Conservation (phyloP, 176 grass and related monocot genomes). For the Oryza longistaminata region DNA sequence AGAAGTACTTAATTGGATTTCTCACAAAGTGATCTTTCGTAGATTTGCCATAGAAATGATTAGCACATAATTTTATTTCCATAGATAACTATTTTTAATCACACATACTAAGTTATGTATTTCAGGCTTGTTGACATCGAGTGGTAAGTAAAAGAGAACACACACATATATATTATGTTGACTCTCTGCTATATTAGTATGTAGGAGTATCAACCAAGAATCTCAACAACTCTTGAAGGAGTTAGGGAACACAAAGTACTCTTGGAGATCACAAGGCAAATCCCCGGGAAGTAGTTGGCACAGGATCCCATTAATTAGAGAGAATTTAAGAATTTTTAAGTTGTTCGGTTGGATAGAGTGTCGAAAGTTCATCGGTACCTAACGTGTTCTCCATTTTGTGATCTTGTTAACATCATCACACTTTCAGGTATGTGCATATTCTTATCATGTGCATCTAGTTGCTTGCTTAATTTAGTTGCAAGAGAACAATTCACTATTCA, state of each 20-base stretch:
- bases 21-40: no score
- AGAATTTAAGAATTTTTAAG: conserved; percentile 13
- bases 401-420: neutral
- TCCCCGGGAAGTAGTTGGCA: neutral
- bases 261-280: neutral
- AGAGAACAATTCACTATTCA: neutral
- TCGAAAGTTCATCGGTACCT: neutral
- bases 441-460: neutral
- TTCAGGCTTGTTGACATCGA: neutral
- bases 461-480: neutral
- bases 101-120: neutral
- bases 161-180: neutral
- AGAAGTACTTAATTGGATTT: neutral
- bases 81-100: neutral
- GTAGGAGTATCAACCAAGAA: neutral
- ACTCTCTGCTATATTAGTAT: neutral
- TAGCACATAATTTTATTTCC: neutral
- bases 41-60: no score
- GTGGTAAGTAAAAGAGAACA: neutral
- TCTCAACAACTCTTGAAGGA: neutral
- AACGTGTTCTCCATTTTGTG: neutral
- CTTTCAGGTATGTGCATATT: neutral
- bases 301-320: neutral
- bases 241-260: neutral
- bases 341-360: neutral